Evolutionary conservation across 106 monocot genomes (phyloP).

Genomic region (Dendrobium nobile): DNA sequence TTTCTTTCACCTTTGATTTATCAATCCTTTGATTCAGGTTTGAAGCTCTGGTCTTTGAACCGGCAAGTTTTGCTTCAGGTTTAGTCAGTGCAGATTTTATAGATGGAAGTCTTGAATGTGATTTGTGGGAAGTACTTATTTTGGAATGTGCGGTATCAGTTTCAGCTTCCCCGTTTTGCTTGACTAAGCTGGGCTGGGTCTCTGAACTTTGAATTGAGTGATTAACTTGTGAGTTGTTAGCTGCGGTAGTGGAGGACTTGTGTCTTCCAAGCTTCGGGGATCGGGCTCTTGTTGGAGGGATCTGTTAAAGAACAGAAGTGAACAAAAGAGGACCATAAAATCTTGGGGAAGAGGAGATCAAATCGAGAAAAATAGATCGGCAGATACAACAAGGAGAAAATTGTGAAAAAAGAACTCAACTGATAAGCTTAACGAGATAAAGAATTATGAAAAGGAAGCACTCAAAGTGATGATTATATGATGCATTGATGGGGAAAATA

Average conservation of each 20-base stretch:
- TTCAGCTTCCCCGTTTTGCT: conserved; percentile 15
- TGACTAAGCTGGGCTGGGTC: conserved; percentile 10
- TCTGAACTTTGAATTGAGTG: conserved; percentile 3
- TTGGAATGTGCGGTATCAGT: conserved; percentile 15
- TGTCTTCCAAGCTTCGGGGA: conserved; percentile 83
- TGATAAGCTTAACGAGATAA: no score
- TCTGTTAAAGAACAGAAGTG: conserved; percentile 22
- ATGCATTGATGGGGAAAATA: no score
- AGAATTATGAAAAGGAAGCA: no score
- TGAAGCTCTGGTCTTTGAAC: conserved; percentile 20
- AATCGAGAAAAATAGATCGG: neutral
- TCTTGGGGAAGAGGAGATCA: neutral
- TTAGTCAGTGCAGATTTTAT: conserved; percentile 25
- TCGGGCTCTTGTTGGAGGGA: conserved; percentile 71
- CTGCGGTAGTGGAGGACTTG: conserved; percentile 28
- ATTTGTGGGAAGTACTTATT: conserved; percentile 26
- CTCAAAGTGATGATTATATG: no score
- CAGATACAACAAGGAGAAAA: neutral
- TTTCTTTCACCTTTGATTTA: conserved; percentile 19
- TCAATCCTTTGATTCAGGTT: conserved; percentile 20
- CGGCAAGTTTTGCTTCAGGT: conserved; percentile 13
- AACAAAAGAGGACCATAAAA: neutral
- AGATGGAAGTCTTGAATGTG: conserved; percentile 32
- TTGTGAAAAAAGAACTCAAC: neutral
- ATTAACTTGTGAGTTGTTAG: conserved; percentile 17